Base-by-base conservation (phyloP, 2,329 filamentous ascomycete genomes). In the Aspergillus fumigatiaffinis region DNA sequence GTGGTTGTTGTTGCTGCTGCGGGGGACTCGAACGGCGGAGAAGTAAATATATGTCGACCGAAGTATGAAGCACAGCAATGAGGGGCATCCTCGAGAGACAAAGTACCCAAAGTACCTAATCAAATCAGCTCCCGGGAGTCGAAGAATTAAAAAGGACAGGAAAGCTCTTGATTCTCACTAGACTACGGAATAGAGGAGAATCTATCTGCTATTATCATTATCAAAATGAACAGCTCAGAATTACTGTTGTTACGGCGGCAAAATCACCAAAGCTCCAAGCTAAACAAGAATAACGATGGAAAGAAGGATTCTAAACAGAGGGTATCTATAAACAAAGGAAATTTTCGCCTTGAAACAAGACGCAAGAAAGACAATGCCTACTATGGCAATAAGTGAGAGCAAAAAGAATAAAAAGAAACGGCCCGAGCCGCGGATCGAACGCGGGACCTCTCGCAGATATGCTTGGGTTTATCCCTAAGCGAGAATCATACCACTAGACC, bases 401-500 rank as follows among this genome's bases (percentile, higher is more conserved):
- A 50, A 52, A 38, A 49, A 52, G 49, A 46, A 38, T 1, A 56
- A 50, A 50, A 52, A 56, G 20, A 41, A 10, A 29, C 25, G 60
- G 55, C 62, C 60, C 56, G 60, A 63, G 59, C 59, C 60, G 60
- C 57, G 57, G 57, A 61, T 62, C 60, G 63, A 62, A 63, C 54
- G 65, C 64, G 65, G 65, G 63, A 66, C 63, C 63, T 66, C 66
- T 67, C 63, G 63, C 64, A 66, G 52, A 56, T 60, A 61, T 60
- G 61, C 61, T 58, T 60, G 54, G 63, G 60, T 63, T 59, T 32
- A 53, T 71, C 84, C 84, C 84, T 86, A 86, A 86, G 84, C 84
- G 83, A 84, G 83, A 86, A 87, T 86, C 83, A 86, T 86, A 86
- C 83, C 84, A 82, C 83, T 84, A 85, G 82, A 84, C 82, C 81